phyloP scores from a whole-genome alignment of 1,284 basidiomycete species.

The Rhodotorula sp. region DNA sequence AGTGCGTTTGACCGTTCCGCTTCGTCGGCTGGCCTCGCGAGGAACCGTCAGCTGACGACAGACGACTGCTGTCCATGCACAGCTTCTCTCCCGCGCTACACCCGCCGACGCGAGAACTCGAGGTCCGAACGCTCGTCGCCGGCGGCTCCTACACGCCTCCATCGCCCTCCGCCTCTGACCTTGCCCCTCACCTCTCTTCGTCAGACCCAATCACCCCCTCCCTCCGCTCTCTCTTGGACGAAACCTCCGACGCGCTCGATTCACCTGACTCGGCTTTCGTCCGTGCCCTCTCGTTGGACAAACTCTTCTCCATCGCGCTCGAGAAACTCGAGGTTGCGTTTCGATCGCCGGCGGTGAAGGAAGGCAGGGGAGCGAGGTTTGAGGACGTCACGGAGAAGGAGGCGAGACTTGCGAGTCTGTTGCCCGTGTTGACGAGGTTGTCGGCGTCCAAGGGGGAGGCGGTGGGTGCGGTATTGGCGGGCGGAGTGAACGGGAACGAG shows the following conservation, averaged over 20 bases:
- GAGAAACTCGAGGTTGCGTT: slow-evolving; percentile 58
- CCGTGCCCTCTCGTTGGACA: slow-evolving; percentile 66
- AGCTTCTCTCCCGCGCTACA: slow-evolving; percentile 73
- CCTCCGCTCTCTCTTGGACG: slow-evolving; percentile 65
- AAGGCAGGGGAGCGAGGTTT: slow-evolving; percentile 42
- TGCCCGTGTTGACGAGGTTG: slow-evolving; percentile 76
- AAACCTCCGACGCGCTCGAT: slow-evolving; percentile 65
- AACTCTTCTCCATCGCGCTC: slow-evolving; percentile 60
- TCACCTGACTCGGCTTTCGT: slow-evolving; percentile 69
- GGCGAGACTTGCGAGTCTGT: slow-evolving; percentile 67
- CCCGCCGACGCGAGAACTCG: slow-evolving; percentile 66
- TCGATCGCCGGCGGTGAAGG: slow-evolving; percentile 8
- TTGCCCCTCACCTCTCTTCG: slow-evolving; percentile 59
- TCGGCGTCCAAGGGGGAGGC: slow-evolving; percentile 64
- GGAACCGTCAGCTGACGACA: neutral
- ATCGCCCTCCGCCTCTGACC: slow-evolving; percentile 55
- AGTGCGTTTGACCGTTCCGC: slow-evolving; percentile 50
- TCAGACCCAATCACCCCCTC: slow-evolving; percentile 49
- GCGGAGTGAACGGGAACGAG: slow-evolving; percentile 57
- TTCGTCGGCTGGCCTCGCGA: neutral
- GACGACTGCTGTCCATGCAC: neutral
- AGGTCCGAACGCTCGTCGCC: slow-evolving; percentile 65
- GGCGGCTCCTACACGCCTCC: slow-evolving; percentile 55
- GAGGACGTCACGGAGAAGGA: slow-evolving; percentile 54
- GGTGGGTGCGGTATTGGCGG: slow-evolving; percentile 56